Base-by-base conservation (phyloP, 495 filamentous ascomycete species). In the Talaromyces borbonicus region DNA sequence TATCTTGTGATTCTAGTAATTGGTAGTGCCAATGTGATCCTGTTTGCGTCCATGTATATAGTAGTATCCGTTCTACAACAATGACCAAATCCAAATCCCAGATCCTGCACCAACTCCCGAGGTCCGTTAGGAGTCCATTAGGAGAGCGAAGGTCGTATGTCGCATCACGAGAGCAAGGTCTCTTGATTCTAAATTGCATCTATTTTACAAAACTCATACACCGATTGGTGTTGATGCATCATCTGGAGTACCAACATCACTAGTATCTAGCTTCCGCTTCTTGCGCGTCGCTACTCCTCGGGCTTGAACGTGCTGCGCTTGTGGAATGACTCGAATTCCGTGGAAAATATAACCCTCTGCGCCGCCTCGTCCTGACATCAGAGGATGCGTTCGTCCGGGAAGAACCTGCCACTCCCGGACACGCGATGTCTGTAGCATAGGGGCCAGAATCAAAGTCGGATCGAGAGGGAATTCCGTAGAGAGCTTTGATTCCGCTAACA, bases 291-390 rank as follows among this genome's bases (percentile, higher is more conserved):
- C 83, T 67, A 81, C 87, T 0, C 92, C 92, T 41, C 84, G 81
- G 12, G 90, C 93, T 51, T 84, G 80, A 20, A 95, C 80, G 54
- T 72, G 81, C 6, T 83, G 84, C 50, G 83, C 72, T 0, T 81
- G 77, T 2, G 93, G 92, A 27, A 87, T 61, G 6, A 92, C 90
- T 49, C 80, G 78, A 50, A 81, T 84, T 5, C 68, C 93, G 49
- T 85, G 86, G 55, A 96, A 92, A 15, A 98, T 62, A 61, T 84
- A 97, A 3, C 92, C 92, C 62, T 97, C 89, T 0, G 88, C 79
- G 0, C 92, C 90, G 22, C 92, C 92, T 16, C 78, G 74, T 39
- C 78, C 75, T 33, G 85, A 92, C 92, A 98, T 98, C 27, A 90
- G 54, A 14, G 92, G 92, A 65, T 98, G 92, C 45, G 92, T 96